Conservation (phyloP, 1,139 yeast species). For the Magnusiomyces suaveolens region DNA sequence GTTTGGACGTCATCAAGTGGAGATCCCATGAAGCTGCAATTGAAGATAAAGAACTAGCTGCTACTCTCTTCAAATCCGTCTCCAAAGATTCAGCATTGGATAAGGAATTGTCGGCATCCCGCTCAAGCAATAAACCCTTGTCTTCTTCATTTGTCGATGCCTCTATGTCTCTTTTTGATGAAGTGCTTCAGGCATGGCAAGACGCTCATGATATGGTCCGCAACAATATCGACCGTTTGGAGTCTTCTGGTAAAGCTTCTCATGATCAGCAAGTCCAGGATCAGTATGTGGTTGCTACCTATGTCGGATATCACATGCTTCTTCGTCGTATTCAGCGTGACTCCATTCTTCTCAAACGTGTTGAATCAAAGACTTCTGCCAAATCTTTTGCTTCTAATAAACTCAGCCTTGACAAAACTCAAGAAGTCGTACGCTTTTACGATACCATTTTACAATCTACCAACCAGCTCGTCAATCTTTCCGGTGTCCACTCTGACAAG, state of each 20-base stretch:
- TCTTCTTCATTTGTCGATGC: conserved; percentile 25
- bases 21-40: conserved; percentile 61
- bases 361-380: conserved; percentile 23
- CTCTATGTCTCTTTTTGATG: conserved; percentile 35
- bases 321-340: conserved; percentile 69
- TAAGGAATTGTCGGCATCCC: conserved; percentile 17
- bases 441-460: conserved; percentile 43
- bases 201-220: conserved; percentile 46
- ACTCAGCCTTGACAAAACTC: conserved; percentile 29
- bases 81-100: conserved; percentile 19
- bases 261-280: conserved; percentile 50
- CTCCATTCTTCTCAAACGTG: conserved; percentile 36
- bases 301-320: conserved; percentile 57
- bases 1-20: conserved; percentile 48
- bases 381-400: conserved; percentile 18
- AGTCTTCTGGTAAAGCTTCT: conserved; percentile 35
- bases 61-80: conserved; percentile 36
- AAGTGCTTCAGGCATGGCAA: conserved; percentile 45
- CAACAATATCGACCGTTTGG: conserved; percentile 39
- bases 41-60: conserved; percentile 64
- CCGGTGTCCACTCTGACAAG: conserved; percentile 87
- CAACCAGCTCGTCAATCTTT: conserved; percentile 59
- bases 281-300: conserved; percentile 66
- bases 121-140: conserved; percentile 12
- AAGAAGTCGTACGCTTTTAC: conserved; percentile 43